These are phyloP conservation scores for Colletotrichum spaethianum DNA, from an alignment of 2,329 filamentous ascomycete genomes.

Conservation along the genomic window DNA sequence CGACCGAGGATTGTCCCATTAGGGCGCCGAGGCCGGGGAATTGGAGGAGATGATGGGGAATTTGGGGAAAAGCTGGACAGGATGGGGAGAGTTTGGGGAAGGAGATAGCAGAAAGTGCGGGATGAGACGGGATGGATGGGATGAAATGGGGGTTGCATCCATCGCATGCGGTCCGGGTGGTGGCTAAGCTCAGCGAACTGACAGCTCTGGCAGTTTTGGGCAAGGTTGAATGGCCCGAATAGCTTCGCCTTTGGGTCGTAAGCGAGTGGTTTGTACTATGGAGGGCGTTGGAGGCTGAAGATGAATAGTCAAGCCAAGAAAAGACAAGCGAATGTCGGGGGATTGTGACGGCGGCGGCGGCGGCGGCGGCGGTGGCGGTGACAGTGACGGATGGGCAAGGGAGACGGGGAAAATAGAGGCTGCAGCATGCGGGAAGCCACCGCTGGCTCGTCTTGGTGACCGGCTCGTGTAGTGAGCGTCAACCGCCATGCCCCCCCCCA, in stretches of 20 bases:
- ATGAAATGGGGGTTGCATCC: slow-evolving; percentile 27
- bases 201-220: slow-evolving; percentile 9
- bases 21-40: slow-evolving; percentile 39
- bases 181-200: not conserved
- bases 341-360: not conserved
- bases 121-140: slow-evolving; percentile 15
- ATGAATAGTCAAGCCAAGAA: not conserved
- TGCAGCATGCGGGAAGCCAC: slow-evolving; percentile 21
- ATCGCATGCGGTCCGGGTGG: slow-evolving; percentile 10
- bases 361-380: no score
- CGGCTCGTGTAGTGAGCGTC: slow-evolving; percentile 13
- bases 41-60: slow-evolving; percentile 36
- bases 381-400: not conserved
- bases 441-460: slow-evolving; percentile 1
- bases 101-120: slow-evolving; percentile 12
- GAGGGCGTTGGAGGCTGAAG: slow-evolving; percentile 5
- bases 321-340: not conserved
- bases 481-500: not conserved
- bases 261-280: slow-evolving; percentile 9
- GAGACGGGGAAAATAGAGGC: not conserved
- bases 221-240: slow-evolving; percentile 26
- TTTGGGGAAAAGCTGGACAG: slow-evolving; percentile 29
- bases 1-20: slow-evolving; percentile 49
- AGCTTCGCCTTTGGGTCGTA: slow-evolving; percentile 8
- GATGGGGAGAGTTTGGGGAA: slow-evolving; percentile 4